Evolutionary conservation across 805 yeast species (phyloP).

Genomic region (Cyberlindnera xylosilytica): DNA sequence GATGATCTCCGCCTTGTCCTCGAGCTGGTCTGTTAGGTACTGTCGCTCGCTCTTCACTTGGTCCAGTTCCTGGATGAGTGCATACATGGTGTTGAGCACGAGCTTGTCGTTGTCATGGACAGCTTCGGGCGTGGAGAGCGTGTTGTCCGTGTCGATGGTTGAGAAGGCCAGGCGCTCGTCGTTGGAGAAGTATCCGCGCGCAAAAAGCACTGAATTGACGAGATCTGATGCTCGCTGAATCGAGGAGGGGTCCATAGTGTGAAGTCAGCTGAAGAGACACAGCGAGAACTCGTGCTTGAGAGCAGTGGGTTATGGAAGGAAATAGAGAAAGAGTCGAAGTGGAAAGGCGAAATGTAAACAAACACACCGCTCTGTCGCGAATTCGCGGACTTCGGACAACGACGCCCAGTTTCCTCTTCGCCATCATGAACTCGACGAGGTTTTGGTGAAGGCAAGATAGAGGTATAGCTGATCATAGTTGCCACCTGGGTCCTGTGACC

Average conservation of each 20-base stretch:
- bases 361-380: too few relatives aligned
- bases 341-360: too few relatives aligned
- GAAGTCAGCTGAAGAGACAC: too few relatives aligned
- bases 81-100: conserved; percentile 16
- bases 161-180: conserved; percentile 7
- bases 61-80: conserved; percentile 17
- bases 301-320: too few relatives aligned
- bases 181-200: conserved; percentile 16
- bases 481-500: too few relatives aligned
- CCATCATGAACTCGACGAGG: too few relatives aligned
- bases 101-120: conserved; percentile 9
- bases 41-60: conserved; percentile 8
- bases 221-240: conserved; percentile 15
- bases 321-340: too few relatives aligned
- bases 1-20: conserved; percentile 14
- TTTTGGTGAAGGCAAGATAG: too few relatives aligned
- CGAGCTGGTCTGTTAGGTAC: conserved; percentile 9
- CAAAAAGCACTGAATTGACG: conserved; percentile 13
- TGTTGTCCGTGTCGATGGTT: conserved; percentile 1
- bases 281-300: too few relatives aligned
- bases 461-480: too few relatives aligned
- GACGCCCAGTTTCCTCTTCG: too few relatives aligned
- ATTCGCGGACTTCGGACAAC: too few relatives aligned
- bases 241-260: conserved; percentile 3
- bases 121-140: conserved; percentile 2